These are phyloP conservation scores for Lizanozyma gosingica DNA, from an alignment of 1,139 yeast species.

Conservation along the genomic window DNA sequence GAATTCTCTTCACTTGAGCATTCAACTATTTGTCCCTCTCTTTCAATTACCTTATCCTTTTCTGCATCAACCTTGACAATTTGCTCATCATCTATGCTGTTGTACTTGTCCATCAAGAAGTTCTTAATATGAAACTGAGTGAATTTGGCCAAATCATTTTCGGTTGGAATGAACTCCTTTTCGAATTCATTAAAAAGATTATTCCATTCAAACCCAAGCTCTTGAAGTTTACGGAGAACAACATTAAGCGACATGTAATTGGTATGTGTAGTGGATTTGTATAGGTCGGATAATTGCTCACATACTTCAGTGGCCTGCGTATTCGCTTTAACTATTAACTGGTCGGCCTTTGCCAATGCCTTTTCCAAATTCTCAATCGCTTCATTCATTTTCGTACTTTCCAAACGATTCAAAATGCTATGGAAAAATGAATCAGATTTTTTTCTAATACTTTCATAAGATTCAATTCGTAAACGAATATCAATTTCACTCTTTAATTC, in stretches of 20 bases:
- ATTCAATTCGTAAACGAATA: conserved; percentile 58
- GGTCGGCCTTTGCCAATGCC: conserved; percentile 52
- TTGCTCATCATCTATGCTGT: conserved; percentile 19
- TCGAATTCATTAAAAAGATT: conserved; percentile 78
- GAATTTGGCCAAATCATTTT: conserved; percentile 84
- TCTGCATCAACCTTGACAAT: conserved; percentile 10
- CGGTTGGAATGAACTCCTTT: conserved; percentile 72
- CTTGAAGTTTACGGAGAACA: conserved; percentile 65
- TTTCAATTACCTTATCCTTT: conserved; percentile 10
- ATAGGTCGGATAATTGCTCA: conserved; percentile 42
- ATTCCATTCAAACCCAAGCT: conserved; percentile 84
- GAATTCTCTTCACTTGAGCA: conserved; percentile 6
- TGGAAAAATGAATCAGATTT: conserved; percentile 58
- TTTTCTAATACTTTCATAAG: conserved; percentile 43
- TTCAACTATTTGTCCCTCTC: conserved; percentile 5
- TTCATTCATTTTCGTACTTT: conserved; percentile 74
- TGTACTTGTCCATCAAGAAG: conserved; percentile 48
- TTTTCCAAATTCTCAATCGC: conserved; percentile 64
- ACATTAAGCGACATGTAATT: conserved; percentile 65
- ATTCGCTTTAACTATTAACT: conserved; percentile 45
- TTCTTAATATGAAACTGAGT: conserved; percentile 83
- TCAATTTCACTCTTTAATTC: conserved; percentile 70
- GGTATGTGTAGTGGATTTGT: conserved; percentile 49
- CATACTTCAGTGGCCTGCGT: conserved; percentile 43
- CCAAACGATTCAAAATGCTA: conserved; percentile 63